Evolutionary conservation across 768 basidiomycete genomes (phyloP).

Genomic region (Boletus rex-veris): DNA sequence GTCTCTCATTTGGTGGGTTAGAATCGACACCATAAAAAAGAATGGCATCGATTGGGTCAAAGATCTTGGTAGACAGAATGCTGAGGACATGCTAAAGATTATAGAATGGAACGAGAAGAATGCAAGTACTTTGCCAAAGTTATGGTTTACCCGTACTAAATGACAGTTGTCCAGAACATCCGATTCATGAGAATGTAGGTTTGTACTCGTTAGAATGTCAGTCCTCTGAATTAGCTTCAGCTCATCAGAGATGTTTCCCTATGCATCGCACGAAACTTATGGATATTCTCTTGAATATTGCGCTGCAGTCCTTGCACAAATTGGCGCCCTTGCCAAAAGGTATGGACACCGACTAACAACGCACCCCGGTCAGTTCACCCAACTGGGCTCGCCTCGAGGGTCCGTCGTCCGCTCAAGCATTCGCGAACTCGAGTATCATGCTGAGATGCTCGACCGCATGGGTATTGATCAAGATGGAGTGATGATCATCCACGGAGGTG

Average conservation of each 20-base stretch:
- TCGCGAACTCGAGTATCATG: constrained; percentile 82
- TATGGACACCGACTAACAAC: constrained; percentile 78
- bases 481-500: constrained; percentile 86
- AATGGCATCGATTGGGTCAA: constrained; percentile 82
- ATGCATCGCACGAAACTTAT: constrained; percentile 74
- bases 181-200: constrained; percentile 71
- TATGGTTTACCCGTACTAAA: neutral
- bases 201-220: neutral
- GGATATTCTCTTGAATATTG: constrained; percentile 84
- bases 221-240: constrained; percentile 10
- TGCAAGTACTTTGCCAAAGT: constrained; percentile 33
- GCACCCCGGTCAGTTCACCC: constrained; percentile 87
- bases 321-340: constrained; percentile 63
- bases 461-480: constrained; percentile 79
- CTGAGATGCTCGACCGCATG: constrained; percentile 85
- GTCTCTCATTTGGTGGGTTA: constrained; percentile 19
- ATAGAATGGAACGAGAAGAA: constrained; percentile 93
- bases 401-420: constrained; percentile 73
- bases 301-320: constrained; percentile 46
- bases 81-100: constrained; percentile 64
- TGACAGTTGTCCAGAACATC: constrained; percentile 46
- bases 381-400: constrained; percentile 74
- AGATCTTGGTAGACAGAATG: constrained; percentile 73
- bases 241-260: constrained; percentile 92
- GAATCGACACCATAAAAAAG: constrained; percentile 75